Evolutionary conservation across 805 yeast species (phyloP).

Genomic region (Myxozyma monticola): DNA sequence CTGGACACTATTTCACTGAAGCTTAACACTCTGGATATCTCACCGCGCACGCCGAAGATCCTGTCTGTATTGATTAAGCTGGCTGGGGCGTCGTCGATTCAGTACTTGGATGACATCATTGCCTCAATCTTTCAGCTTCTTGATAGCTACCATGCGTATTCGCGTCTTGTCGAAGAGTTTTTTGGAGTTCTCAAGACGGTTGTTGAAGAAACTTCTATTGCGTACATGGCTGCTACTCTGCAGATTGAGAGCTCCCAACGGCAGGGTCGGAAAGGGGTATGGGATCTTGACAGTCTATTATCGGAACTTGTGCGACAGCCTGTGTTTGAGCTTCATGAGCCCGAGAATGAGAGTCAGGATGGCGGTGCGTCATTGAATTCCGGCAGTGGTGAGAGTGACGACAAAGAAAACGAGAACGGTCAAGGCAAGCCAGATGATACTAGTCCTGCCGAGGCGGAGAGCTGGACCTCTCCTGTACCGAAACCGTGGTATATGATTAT

Average conservation of each 20-base stretch:
- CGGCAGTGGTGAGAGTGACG: slow-evolving; percentile 4
- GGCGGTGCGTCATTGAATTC: slow-evolving; percentile 42
- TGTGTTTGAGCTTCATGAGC: slow-evolving; percentile 34
- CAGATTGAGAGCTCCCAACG: slow-evolving; percentile 15
- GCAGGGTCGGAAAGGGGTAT: slow-evolving; percentile 19
- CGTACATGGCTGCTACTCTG: neutral
- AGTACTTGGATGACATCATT: slow-evolving; percentile 70
- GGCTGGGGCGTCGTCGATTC: slow-evolving; percentile 65
- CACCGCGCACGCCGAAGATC: slow-evolving; percentile 72
- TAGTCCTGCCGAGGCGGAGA: slow-evolving; percentile 34
- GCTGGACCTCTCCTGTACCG: slow-evolving; percentile 73
- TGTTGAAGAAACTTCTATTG: slow-evolving; percentile 40
- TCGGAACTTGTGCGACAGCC: slow-evolving; percentile 33
- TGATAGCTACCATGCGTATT: slow-evolving; percentile 84
- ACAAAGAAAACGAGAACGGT: slow-evolving; percentile 35
- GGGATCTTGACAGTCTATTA: slow-evolving; percentile 31
- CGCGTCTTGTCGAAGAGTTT: slow-evolving; percentile 67
- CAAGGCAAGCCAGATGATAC: slow-evolving; percentile 41
- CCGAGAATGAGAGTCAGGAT: slow-evolving; percentile 1
- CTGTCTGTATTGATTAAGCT: slow-evolving; percentile 67
- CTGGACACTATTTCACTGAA: slow-evolving; percentile 73
- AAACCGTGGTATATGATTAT: slow-evolving; percentile 57
- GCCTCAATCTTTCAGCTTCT: slow-evolving; percentile 72
- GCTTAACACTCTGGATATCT: slow-evolving; percentile 66
- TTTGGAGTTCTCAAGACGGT: slow-evolving; percentile 68